Evolutionary conservation across 768 basidiomycete genomes (phyloP), one percentile per base, ranked within the genome.

Genomic region (Russula compacta): DNA sequence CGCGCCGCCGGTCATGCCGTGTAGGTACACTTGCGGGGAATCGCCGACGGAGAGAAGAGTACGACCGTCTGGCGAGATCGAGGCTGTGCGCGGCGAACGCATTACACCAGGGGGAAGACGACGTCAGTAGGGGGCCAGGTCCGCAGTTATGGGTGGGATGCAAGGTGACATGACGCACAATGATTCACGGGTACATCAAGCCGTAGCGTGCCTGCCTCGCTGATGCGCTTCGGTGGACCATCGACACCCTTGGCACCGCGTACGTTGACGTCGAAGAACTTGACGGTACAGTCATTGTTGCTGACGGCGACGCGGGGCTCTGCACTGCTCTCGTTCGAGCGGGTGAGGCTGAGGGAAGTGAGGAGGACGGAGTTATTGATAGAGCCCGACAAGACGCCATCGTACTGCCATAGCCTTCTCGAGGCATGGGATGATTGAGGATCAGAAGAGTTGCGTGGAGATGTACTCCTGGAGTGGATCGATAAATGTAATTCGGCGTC

Each of bases 41-140:
- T 98, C 94, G 24, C 95, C 94, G 0, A 95, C 94, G 3, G 87
- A 92, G 1, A 97, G 81, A 14, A 98, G 79, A 0, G 87, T 92
- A 48, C 83, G 81, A 1, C 92, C 88, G 68, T 95, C 91, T 0
- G 92, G 92, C 0, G 92, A 93, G 67, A 98, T 81, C 9, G 93
- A 93, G 4, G 90, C 92, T 95, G 67, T 56, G 47, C 44, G 50
- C 63, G 19, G 43, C 44, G 58, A 44, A 55, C 64, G 52, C 65
- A 44, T 64, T n/a, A 64, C 29, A 24, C 43, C 29, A 1, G 24
- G 24, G 46, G 29, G 60, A 32, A 40, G 59, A 43, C 47, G 24
- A 36, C 56, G 53, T 58, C 15, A 46, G 15, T 10, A 8, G 40
- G 32, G 55, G 15, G 5, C 19, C 11, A 48, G 9, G 32, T 14